Conservation (phyloP, 1,139 yeast species). For the Diutina sp. region DNA sequence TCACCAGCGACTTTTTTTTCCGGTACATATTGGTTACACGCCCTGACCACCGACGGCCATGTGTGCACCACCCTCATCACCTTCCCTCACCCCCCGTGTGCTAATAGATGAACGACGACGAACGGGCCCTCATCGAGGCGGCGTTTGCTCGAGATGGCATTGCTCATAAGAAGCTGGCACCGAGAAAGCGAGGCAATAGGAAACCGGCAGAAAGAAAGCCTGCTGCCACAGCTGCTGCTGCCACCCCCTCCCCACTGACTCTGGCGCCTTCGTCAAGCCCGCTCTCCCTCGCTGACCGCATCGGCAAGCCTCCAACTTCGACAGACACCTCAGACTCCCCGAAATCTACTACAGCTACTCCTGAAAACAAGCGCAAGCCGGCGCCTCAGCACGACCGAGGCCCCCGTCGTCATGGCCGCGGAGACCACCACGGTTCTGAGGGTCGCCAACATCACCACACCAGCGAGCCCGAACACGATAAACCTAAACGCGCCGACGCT, state of each 20-base stretch:
- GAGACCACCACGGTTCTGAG: not conserved
- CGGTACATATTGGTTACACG: not conserved
- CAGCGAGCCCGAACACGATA: not conserved
- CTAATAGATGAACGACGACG: not conserved
- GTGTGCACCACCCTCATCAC: not conserved
- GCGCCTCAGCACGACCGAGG: not conserved
- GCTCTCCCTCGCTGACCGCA: not conserved
- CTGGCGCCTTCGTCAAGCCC: not conserved
- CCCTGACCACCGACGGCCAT: not conserved
- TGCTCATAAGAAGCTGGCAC: not conserved
- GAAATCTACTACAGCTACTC: not conserved
- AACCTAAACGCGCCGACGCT: not conserved
- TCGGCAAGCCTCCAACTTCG: not conserved
- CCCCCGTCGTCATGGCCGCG: not conserved
- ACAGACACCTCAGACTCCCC: not conserved
- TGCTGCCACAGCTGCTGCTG: not conserved
- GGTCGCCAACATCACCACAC: not conserved
- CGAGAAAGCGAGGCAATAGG: not conserved
- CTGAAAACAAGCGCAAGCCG: not conserved
- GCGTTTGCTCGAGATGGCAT: slow-evolving; percentile 1
- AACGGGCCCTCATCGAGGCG: not conserved
- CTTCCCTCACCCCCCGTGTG: not conserved
- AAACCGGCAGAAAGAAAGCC: not conserved
- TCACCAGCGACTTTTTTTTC: too few relatives aligned
- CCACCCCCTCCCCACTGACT: not conserved